A percentile compares a stretch with the other conserved stretches of the same genome.
Evolutionary conservation across 805 yeast species (phyloP).

Genomic region (Candida tibetensis): DNA sequence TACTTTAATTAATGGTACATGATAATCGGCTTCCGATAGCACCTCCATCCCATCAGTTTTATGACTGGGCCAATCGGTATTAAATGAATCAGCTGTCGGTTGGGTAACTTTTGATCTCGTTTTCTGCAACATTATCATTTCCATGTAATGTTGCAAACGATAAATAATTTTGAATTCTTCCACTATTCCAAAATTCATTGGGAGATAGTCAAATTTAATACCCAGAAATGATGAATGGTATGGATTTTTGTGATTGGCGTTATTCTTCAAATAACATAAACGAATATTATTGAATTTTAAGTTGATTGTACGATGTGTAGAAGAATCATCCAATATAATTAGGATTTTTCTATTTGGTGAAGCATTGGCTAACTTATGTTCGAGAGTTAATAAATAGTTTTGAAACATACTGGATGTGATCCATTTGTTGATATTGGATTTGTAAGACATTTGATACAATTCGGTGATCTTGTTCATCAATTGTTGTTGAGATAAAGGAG

Average conservation of each 20-base stretch:
- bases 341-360: conserved; percentile 48
- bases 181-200: conserved; percentile 62
- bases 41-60: conserved; percentile 21
- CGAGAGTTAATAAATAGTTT: conserved; percentile 58
- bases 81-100: not conserved
- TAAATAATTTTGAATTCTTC: conserved; percentile 60
- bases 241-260: conserved; percentile 36
- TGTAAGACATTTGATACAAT: conserved; percentile 52
- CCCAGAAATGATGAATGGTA: conserved; percentile 38
- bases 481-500: conserved; percentile 13
- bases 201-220: conserved; percentile 51
- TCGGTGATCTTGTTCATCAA: conserved; percentile 42
- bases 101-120: conserved; percentile 11
- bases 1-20: conserved; percentile 52
- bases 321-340: conserved; percentile 58
- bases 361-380: conserved; percentile 50
- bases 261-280: conserved; percentile 37
- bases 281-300: conserved; percentile 35
- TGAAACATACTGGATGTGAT: conserved; percentile 60
- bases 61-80: not conserved
- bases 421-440: conserved; percentile 61
- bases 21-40: conserved; percentile 39
- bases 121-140: conserved; percentile 38
- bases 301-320: conserved; percentile 55
- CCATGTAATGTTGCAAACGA: conserved; percentile 55